Evolutionary conservation across 2,329 filamentous ascomycete genomes (phyloP).

Genomic region (Monosporascus sp.): DNA sequence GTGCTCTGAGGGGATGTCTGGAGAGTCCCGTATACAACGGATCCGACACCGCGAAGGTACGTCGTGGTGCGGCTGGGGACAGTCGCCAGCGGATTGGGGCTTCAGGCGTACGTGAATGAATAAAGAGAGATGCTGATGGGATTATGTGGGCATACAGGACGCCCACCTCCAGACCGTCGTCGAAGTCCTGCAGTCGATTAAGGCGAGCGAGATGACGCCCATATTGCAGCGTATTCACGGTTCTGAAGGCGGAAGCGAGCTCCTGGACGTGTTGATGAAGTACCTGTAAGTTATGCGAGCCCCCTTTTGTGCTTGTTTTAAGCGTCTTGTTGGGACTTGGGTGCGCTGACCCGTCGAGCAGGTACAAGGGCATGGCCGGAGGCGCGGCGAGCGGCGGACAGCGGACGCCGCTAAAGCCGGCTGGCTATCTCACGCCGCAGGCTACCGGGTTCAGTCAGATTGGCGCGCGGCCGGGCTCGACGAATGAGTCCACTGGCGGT

Average conservation of each 20-base stretch:
- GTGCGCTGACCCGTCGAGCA: conserved; percentile 27
- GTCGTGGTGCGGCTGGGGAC: conserved; percentile 13
- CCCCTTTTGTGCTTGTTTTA: background rate
- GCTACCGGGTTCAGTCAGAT: conserved; percentile 86
- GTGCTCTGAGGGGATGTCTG: conserved; percentile 75
- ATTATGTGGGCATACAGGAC: conserved; percentile 49
- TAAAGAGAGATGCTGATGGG: conserved; percentile 8
- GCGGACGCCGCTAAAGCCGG: conserved; percentile 35
- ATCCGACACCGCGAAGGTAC: conserved; percentile 51
- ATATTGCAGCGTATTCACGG: conserved; percentile 77
- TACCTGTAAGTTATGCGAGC: conserved; percentile 63
- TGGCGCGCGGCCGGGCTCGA: conserved; percentile 43
- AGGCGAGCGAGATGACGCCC: conserved; percentile 90
- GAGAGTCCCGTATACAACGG: conserved; percentile 77
- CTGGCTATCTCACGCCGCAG: conserved; percentile 61
- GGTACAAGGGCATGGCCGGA: conserved; percentile 83
- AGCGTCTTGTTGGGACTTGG: no score
- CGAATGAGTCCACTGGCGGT: conserved; percentile 67
- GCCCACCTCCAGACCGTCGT: conserved; percentile 81
- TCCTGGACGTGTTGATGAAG: conserved; percentile 93
- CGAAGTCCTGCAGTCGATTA: conserved; percentile 93
- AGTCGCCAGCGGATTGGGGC: no score
- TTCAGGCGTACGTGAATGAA: background rate
- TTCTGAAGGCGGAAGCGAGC: conserved; percentile 73
- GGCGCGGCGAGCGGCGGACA: conserved; percentile 31